These are phyloP conservation scores for Chrysanthemum makinoi DNA, from an alignment of 129 eudicot species.

Conservation along the genomic window DNA sequence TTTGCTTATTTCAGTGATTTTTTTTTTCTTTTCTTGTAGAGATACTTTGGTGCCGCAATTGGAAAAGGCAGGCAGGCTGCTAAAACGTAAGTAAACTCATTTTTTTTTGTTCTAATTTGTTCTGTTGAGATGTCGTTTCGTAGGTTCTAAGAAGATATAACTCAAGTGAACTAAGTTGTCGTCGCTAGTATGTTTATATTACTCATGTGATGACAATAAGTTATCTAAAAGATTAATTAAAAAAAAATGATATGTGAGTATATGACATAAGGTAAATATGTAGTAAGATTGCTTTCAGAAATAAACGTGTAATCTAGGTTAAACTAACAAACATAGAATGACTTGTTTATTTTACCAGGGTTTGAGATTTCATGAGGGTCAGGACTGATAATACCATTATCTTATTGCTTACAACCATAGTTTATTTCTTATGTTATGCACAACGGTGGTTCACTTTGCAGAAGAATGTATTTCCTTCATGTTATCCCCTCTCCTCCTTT, in stretches of 20 bases:
- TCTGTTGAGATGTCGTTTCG: neutral
- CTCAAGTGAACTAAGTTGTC: constrained; percentile 19
- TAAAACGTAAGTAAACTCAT: constrained; percentile 66
- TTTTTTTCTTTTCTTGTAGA: constrained; percentile 41
- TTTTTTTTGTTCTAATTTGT: neutral
- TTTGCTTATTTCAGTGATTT: constrained; percentile 4
- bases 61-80: constrained; percentile 99
- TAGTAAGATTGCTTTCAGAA: neutral
- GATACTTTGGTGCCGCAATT: constrained; percentile 94
- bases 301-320: neutral
- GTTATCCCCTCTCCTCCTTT: too few species aligned
- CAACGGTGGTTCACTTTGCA: too few species aligned
- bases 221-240: neutral
- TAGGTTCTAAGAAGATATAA: neutral
- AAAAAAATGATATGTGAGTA: constrained; percentile 12
- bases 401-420: too few species aligned
- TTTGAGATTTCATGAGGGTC: neutral
- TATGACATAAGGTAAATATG: neutral
- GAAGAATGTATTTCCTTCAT: too few species aligned
- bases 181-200: constrained; percentile 9
- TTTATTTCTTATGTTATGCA: too few species aligned
- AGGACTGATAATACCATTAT: neutral
- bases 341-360: too few species aligned
- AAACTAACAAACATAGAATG: neutral
- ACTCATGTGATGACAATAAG: constrained; percentile 1